Evolutionary conservation across 2,329 filamentous ascomycete genomes (phyloP).

Genomic region (Diaporthe sp.): DNA sequence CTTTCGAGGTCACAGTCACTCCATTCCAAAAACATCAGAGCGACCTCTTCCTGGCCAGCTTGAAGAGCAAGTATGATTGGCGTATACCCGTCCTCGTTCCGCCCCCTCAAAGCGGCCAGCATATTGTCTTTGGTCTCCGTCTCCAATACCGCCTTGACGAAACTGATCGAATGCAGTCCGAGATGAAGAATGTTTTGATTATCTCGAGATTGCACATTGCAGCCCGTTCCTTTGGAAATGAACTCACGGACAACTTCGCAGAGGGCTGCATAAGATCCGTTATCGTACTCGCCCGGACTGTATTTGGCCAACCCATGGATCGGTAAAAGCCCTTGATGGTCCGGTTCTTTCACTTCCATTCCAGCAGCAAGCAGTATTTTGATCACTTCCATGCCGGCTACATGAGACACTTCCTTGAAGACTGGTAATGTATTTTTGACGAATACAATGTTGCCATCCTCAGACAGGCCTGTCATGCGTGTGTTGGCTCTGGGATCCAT

Average conservation of each 20-base stretch:
- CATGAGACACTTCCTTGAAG: too few species aligned
- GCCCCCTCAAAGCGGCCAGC: neutral
- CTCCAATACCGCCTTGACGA: neutral
- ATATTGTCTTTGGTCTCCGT: neutral
- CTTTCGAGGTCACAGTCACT: neutral
- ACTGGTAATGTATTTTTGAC: too few species aligned
- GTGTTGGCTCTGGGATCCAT: too few species aligned
- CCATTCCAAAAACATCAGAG: neutral
- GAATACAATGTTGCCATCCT: too few species aligned
- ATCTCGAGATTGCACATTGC: neutral
- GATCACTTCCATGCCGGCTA: neutral
- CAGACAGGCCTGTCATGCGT: too few species aligned
- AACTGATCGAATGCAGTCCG: neutral
- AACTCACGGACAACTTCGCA: neutral
- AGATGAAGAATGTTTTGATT: neutral
- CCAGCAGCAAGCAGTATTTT: neutral
- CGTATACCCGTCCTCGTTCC: neutral
- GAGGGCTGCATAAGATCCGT: neutral
- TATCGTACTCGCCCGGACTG: neutral
- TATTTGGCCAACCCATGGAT: neutral
- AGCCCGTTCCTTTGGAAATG: neutral
- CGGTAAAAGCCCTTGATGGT: neutral
- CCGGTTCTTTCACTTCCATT: neutral
- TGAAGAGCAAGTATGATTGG: neutral
- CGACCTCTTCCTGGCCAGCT: accelerated